phyloP scores from a whole-genome alignment of 345 rosid species.

The Ceriops zippeliana region DNA sequence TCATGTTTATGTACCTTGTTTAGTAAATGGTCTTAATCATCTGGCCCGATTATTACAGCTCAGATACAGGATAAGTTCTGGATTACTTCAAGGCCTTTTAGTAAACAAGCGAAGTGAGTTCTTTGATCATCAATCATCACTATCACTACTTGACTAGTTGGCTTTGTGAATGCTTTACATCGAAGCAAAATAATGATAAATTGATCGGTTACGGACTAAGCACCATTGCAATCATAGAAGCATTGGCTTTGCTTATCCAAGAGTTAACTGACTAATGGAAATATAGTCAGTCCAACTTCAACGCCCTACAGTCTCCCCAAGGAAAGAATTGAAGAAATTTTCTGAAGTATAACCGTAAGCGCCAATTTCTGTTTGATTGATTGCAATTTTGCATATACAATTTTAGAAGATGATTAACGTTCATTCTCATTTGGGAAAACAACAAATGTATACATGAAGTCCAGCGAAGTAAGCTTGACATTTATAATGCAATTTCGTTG shows the following conservation, averaged over 20 bases:
- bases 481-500: too few relatives aligned
- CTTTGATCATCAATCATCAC: slow-evolving; percentile 11
- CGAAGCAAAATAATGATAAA: slow-evolving; percentile 23
- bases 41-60: background rate
- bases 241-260: slow-evolving; percentile 20
- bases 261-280: slow-evolving; percentile 14
- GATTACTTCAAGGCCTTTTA: slow-evolving; percentile 12
- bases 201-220: slow-evolving; percentile 27
- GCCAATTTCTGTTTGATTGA: too few relatives aligned
- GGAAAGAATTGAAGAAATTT: too few relatives aligned
- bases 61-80: background rate
- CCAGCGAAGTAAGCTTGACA: too few relatives aligned
- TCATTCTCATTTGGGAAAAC: too few relatives aligned
- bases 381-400: too few relatives aligned
- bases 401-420: too few relatives aligned
- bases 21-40: slow-evolving; percentile 2
- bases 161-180: slow-evolving; percentile 25
- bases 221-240: slow-evolving; percentile 20
- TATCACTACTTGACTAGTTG: slow-evolving; percentile 22
- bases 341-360: too few relatives aligned
- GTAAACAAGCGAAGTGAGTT: background rate
- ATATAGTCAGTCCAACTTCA: background rate
- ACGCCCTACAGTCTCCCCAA: background rate
- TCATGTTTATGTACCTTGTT: background rate
- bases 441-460: too few relatives aligned